phyloP scores from a whole-genome alignment of 306 rosid species.

The Clitoria ternatea region DNA sequence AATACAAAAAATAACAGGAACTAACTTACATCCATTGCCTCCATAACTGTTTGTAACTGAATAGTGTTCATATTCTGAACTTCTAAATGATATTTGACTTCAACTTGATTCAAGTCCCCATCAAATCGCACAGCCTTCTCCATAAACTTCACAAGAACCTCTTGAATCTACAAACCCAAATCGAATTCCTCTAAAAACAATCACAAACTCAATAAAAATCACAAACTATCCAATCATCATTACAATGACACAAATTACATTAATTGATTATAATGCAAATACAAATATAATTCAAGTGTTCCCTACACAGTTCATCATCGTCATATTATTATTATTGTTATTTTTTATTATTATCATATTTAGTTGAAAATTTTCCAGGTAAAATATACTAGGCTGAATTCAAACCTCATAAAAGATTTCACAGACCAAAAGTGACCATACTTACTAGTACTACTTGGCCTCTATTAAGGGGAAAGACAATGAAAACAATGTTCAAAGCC shows the following conservation, averaged over 20 bases:
- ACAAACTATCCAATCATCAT: constrained; percentile 25
- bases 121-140: constrained; percentile 77
- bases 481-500: not conserved
- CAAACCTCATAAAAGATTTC: not conserved
- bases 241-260: constrained; percentile 3
- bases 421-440: not conserved
- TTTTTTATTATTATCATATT: not conserved
- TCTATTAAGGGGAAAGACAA: not conserved
- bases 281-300: not conserved
- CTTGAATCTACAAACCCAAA: constrained; percentile 98
- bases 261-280: not conserved
- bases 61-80: constrained; percentile 38
- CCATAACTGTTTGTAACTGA: constrained; percentile 61
- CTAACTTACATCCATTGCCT: constrained; percentile 81
- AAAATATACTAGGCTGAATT: not conserved
- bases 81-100: constrained; percentile 48
- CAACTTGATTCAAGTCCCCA: constrained; percentile 43
- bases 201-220: constrained; percentile 65
- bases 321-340: not conserved
- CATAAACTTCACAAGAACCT: constrained; percentile 65
- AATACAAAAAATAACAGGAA: not conserved
- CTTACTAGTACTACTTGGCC: not conserved
- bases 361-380: not conserved
- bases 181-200: constrained; percentile 80
- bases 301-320: not conserved